Base-by-base conservation (phyloP, 1,284 basidiomycete species). In the Porphyrellus sp. region DNA sequence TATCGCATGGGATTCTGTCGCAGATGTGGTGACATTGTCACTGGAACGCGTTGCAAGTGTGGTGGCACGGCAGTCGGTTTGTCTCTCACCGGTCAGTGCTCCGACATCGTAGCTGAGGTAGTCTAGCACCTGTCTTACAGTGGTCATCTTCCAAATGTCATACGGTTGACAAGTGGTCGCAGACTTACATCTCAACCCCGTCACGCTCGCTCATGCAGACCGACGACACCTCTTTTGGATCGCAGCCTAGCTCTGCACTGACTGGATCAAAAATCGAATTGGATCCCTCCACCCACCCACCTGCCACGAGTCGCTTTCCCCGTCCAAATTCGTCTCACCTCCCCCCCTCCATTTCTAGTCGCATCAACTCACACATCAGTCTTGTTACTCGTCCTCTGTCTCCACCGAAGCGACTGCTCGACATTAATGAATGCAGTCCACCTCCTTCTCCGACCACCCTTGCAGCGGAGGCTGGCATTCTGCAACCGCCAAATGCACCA, bases 1-100 rank as follows among this genome's bases (percentile, higher is more conserved):
- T 41, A 46, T 58, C 41, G 23, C 25, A 90, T 91, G 88, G 86
- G 84, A 24, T 91, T 90, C 60, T 91, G 89, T 71, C 78, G 86
- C 57, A 77, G 86, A 68, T 91, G 88, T 61, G 89, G 88, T 55
- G 85, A 90, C 57, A 89, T 91, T 55, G 87, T 90, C 25, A 63
- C 75, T 40, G 83, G 81, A 40, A 68, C 72, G 43, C 82, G 83
- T 50, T 89, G 88, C 69, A 85, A 81, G 71, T 91, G 88, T 69
- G 89, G 89, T 59, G 89, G 89, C 48, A 73, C 76, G 21, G 73
- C 86, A 51, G 89, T 88, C 54, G 88, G 89, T 89, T 62, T 61
- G 83, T 76, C 49, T 70, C 61, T 45, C 34, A 9, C 44, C 42
- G 31, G 51, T 49, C 16, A 34, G 30, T 51, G 28, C 44, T 39